These are phyloP conservation scores for Lathyrus tuberosus DNA, from an alignment of 306 rosid genomes.

Conservation along the genomic window DNA sequence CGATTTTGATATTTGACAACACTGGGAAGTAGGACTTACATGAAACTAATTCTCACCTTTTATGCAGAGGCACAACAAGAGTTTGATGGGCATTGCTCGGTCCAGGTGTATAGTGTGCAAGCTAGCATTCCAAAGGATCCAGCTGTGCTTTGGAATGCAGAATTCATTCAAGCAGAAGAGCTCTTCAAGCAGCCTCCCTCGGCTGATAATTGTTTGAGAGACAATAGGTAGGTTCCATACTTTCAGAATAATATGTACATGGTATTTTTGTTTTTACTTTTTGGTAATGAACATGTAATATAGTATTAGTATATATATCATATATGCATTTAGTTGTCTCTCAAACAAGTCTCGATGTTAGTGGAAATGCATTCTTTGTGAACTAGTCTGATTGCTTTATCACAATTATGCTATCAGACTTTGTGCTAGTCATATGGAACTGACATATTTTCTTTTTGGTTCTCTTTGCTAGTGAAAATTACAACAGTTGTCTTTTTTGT, in stretches of 20 bases:
- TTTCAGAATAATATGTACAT: constrained; percentile 21
- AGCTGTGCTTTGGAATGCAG: constrained; percentile 87
- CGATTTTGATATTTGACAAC: too few relatives aligned
- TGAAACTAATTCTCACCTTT: constrained; percentile 31
- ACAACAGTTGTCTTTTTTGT: neutral
- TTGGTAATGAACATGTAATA: constrained; percentile 5
- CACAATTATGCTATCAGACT: constrained; percentile 9
- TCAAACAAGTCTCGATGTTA: neutral
- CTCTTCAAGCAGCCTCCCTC: constrained; percentile 78
- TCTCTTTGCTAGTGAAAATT: neutral
- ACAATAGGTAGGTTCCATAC: constrained; percentile 64
- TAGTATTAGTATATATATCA: neutral
- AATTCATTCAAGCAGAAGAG: constrained; percentile 92
- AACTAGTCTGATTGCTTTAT: constrained; percentile 19
- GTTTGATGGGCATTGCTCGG: constrained; percentile 79
- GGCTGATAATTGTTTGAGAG: constrained; percentile 83
- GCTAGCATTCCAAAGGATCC: constrained; percentile 90
- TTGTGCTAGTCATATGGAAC: constrained; percentile 1
- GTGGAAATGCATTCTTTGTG: neutral
- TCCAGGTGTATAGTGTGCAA: constrained; percentile 93
- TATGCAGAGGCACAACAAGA: constrained; percentile 84
- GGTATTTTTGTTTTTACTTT: neutral
- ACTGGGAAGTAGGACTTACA: constrained; percentile 31
- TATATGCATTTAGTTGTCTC: neutral
- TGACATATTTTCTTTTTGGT: neutral